Conservation (phyloP, 306 rosid genomes). For the Quercus gilva region DNA sequence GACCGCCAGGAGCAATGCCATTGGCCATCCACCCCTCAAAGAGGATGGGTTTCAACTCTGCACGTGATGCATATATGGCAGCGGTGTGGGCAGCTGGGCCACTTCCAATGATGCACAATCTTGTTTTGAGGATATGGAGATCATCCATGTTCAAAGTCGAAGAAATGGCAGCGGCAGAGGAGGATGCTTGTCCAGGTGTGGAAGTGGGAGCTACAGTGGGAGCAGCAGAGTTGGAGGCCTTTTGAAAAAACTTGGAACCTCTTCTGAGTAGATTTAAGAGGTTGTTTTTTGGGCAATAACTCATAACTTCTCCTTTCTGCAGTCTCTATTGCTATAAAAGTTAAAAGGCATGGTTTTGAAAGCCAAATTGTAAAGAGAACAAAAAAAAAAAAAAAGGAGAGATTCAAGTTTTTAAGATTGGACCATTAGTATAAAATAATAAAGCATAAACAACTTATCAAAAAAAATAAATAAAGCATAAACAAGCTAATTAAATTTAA, state of each 20-base stretch:
- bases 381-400: too few relatives aligned
- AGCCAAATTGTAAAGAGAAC: too few relatives aligned
- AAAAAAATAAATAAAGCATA: too few relatives aligned
- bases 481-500: too few relatives aligned
- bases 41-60: constrained; percentile 77
- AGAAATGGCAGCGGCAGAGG: constrained; percentile 5
- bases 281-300: background rate
- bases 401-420: too few relatives aligned
- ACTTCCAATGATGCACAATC: constrained; percentile 79
- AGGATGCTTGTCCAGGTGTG: background rate
- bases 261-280: background rate
- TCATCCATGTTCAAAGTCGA: constrained; percentile 34
- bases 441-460: too few relatives aligned
- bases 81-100: constrained; percentile 87
- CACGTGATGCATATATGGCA: constrained; percentile 84
- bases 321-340: too few relatives aligned
- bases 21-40: constrained; percentile 94
- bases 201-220: background rate
- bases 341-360: too few relatives aligned
- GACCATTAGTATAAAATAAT: too few relatives aligned
- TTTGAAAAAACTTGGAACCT: background rate
- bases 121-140: constrained; percentile 43
- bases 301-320: background rate
- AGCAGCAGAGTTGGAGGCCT: background rate
- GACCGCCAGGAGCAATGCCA: constrained; percentile 84